Evolutionary conservation across 495 filamentous ascomycete species (phyloP).

Genomic region (Penicillium roqueforti): DNA sequence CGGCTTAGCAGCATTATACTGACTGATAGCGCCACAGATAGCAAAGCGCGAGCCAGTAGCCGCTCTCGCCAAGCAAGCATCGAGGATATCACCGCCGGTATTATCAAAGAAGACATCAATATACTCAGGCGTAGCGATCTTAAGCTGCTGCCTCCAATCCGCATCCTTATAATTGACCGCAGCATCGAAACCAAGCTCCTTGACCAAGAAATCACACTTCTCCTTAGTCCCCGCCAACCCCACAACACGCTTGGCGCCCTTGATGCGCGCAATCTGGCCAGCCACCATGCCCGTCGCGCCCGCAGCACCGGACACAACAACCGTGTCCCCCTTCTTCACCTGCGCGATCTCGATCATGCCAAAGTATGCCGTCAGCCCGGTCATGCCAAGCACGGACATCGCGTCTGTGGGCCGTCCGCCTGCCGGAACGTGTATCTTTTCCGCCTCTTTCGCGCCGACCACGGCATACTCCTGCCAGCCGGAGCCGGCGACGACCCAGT

Average conservation of each 20-base stretch:
- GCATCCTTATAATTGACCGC: slow-evolving; percentile 55
- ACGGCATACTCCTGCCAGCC: slow-evolving; percentile 65
- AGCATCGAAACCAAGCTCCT: slow-evolving; percentile 47
- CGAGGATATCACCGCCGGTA: slow-evolving; percentile 52
- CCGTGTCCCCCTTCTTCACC: slow-evolving; percentile 55
- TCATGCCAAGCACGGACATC: slow-evolving; percentile 55
- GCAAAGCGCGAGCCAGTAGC: slow-evolving; percentile 47
- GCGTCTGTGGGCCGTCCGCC: slow-evolving; percentile 53
- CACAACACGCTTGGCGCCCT: slow-evolving; percentile 51
- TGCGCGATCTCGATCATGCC: slow-evolving; percentile 58
- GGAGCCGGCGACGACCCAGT: slow-evolving; percentile 45
- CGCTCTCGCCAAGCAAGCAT: slow-evolving; percentile 46
- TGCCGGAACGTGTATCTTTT: slow-evolving; percentile 42
- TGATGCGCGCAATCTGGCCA: slow-evolving; percentile 64
- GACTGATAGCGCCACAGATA: slow-evolving; percentile 52
- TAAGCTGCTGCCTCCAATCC: slow-evolving; percentile 50
- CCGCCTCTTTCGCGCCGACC: slow-evolving; percentile 39
- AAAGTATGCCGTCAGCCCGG: slow-evolving; percentile 65
- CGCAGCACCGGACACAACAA: slow-evolving; percentile 66
- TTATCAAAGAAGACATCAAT: slow-evolving; percentile 60
- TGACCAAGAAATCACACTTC: slow-evolving; percentile 47
- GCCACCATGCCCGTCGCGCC: slow-evolving; percentile 66
- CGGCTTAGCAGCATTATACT: slow-evolving; percentile 48
- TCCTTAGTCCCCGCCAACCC: slow-evolving; percentile 49
- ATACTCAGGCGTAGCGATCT: slow-evolving; percentile 43